Evolutionary conservation across 257 asterid species (phyloP), one percentile per base, ranked within the genome.

Genomic region (Solanum habrochaites): DNA sequence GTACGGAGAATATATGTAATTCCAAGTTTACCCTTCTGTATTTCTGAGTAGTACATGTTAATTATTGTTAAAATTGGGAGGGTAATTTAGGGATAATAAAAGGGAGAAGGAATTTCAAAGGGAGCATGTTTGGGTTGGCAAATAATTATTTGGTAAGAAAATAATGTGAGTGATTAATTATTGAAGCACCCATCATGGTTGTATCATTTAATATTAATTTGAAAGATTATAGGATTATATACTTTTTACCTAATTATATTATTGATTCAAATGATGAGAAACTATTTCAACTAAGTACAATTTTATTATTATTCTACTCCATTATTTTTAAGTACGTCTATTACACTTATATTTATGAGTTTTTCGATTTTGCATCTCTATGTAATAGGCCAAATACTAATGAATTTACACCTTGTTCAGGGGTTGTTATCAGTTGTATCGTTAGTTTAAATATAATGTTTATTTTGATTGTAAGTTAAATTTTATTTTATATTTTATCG

Each of bases 201-300:
- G 43, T 3, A 81, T 81, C 69, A 47, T 49, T 80, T 80, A 80
- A 80, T 49, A 80, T 37, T 70, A 72, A 73, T 73, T 73, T 37
- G 81, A 37, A 73, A 73, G 81, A 73, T 37, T 37, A 42, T 73
- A 52, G 52, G 81, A 73, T 73, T 73, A 73, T 73, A 73, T 73
- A 73, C 49, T 21, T 32, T 73, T 78, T 58, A 87, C 84, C 92
- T 88, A 83, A 88, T 91, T 84, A 90, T 90, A 88, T 90, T 85
- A 56, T 87, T 88, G 90, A 62, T 87, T 90, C 88, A 71, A 81
- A 88, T 88, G 85, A 88, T 82, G 83, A 83, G 86, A 77, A n/a
- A 81, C 83, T 49, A 90, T 87, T 88, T 42, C 85, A 83, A 25
- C 89, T 82, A 84, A 66, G 81, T 84, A 27, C 87, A 21, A 67